phyloP scores from a whole-genome alignment of 352 stramenopile species.

The Peronosclerospora sorghi region DNA sequence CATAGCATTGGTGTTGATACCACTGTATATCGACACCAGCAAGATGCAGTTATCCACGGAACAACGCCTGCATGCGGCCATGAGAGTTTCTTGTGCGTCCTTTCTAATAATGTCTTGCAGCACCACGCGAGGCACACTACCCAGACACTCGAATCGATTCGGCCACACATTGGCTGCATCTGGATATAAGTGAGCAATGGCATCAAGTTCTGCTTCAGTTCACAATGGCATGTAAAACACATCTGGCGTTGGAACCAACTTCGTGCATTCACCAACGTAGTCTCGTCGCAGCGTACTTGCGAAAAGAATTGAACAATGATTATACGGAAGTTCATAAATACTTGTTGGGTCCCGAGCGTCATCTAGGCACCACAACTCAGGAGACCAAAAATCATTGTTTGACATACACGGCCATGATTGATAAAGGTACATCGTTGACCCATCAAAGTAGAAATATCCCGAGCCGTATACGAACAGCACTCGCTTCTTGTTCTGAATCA shows the following conservation, averaged over 20 bases:
- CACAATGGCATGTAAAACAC: background rate
- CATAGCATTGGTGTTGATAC: no score
- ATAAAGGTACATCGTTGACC: background rate
- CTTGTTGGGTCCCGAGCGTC: background rate
- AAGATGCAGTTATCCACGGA: no score
- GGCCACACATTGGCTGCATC: background rate
- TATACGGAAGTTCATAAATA: background rate
- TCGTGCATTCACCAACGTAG: constrained; percentile 24
- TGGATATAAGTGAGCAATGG: background rate
- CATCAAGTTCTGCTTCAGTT: background rate
- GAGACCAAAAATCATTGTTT: background rate
- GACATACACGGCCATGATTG: background rate
- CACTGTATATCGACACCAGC: no score
- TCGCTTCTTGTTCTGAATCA: constrained; percentile 22
- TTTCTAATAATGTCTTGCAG: no score
- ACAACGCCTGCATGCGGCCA: no score
- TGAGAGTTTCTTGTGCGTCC: no score
- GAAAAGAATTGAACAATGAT: constrained; percentile 6
- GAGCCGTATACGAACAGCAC: constrained; percentile 11
- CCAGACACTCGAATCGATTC: constrained; percentile 14
- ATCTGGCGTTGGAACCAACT: constrained; percentile 9
- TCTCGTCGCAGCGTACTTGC: constrained; percentile 20
- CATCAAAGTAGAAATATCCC: constrained; percentile 18
- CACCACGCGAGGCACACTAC: constrained; percentile 17
- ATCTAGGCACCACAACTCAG: constrained; percentile 4